Evolutionary conservation across 1,139 yeast species (phyloP), one percentile per base, ranked within the genome.

Genomic region (Saccharomyces pastorianus): DNA sequence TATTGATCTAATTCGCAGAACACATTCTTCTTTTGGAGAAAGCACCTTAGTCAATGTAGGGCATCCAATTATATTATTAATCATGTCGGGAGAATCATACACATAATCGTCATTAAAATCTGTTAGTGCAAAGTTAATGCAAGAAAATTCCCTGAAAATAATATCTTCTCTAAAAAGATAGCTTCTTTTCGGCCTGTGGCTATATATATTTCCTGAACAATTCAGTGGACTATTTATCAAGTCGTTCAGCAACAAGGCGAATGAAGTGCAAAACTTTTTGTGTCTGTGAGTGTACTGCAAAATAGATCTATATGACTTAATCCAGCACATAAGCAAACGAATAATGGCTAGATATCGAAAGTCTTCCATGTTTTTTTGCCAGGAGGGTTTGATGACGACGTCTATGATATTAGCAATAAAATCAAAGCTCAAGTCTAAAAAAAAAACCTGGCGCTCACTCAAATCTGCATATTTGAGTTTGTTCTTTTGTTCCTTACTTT

Each of bases 101-200:
- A 75, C 60, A 8, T 59, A 58, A 14, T 73, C 73, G 63, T 84
- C 88, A 59, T 81, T 75, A 62, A 84, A 84, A 64, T 84, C 90
- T 54, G 76, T 76, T 53, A 84, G 73, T 57, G 77, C 77, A 60
- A 71, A 77, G 31, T 75, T 77, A 31, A 84, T 73, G 2, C 84
- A 76, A 53, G 71, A 71, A 59, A 81, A 83, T 56, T 83, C 89
- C 57, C 79, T 79, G 56, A 82, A 71, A 11, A 74, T 69, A 4
- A 83, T 81, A 69, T 85, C 91, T 61, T 85, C 91, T 27, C 71
- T 65, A 60, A 83, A 84, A 55, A 77, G 78, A 58, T 81, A 78
- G 1, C 67, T 65, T 65, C 90, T 72, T n/a, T 65, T 55, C 8
- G 78, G 78, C 47, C 71, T 66, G 32, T 59, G 57, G 23, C 56